Percentiles rank a stretch among this genome's conserved stretches.
Conservation (phyloP, 164 flowering plant species). For the Vitis rupestris region DNA sequence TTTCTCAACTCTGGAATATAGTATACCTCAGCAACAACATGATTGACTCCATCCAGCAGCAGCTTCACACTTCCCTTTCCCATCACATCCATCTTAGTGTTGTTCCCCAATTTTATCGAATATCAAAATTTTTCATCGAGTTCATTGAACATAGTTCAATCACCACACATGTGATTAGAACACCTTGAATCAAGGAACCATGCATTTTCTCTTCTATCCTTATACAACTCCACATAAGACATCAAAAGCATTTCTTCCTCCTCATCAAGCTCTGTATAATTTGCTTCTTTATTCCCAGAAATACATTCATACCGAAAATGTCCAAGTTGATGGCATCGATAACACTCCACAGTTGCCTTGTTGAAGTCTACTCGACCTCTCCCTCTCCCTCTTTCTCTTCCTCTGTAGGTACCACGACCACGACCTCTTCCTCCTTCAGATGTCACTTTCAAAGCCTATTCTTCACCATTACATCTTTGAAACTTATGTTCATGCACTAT, state of each 20-base stretch:
- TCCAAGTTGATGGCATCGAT: conserved; percentile 21
- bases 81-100: too few relatives aligned
- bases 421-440: background rate
- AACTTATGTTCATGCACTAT: conserved; percentile 15
- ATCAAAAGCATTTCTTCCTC: conserved; percentile 1
- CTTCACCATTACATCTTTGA: background rate
- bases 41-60: too few relatives aligned
- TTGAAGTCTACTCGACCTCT: conserved; percentile 13
- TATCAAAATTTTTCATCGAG: too few relatives aligned
- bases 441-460: conserved; percentile 3
- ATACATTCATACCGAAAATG: conserved; percentile 31
- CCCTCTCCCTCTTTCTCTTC: conserved; percentile 19
- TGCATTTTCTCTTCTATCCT: background rate
- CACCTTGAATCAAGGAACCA: too few relatives aligned
- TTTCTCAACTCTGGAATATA: too few relatives aligned
- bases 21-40: too few relatives aligned
- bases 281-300: conserved; percentile 7
- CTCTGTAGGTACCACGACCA: conserved; percentile 16
- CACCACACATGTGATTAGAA: too few relatives aligned
- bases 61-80: too few relatives aligned
- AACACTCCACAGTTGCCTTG: conserved; percentile 27
- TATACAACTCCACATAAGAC: conserved; percentile 7
- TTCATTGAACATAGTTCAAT: too few relatives aligned
- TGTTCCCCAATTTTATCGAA: too few relatives aligned
- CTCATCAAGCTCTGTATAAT: conserved; percentile 21